phyloP scores from a whole-genome alignment of 495 filamentous ascomycete genomes.

The Penicillium nucicola region DNA sequence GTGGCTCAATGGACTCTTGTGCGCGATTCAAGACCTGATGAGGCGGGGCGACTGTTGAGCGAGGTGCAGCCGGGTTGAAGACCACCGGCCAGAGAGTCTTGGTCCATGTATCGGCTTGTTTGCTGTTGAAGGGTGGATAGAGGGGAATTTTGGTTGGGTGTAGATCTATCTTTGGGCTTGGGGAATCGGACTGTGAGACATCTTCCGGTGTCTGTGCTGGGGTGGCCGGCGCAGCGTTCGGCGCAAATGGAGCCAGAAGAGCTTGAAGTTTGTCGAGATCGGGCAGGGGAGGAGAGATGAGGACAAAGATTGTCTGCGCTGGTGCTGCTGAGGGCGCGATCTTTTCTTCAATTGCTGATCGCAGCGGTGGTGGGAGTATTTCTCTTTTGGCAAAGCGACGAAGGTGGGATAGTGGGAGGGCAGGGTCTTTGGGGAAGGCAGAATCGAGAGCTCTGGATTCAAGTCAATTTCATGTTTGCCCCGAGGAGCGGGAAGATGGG shows the following conservation, averaged over 20 bases:
- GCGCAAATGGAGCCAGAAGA: slow-evolving; percentile 36
- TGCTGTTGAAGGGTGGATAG: slow-evolving; percentile 66
- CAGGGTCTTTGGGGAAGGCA: slow-evolving; percentile 52
- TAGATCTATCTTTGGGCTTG: slow-evolving; percentile 34
- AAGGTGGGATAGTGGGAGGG: slow-evolving; percentile 69
- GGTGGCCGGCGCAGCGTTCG: slow-evolving; percentile 4
- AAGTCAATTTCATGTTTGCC: neutral
- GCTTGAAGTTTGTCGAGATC: slow-evolving; percentile 23
- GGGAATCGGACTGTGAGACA: neutral
- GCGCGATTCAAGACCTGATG: slow-evolving; percentile 57
- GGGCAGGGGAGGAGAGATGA: slow-evolving; percentile 37
- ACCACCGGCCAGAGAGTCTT: slow-evolving; percentile 80
- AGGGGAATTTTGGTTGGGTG: slow-evolving; percentile 63
- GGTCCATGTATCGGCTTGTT: slow-evolving; percentile 76
- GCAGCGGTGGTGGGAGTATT: slow-evolving; percentile 57
- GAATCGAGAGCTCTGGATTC: slow-evolving; percentile 37
- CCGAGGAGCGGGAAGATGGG: neutral
- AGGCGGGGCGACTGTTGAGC: slow-evolving; percentile 35
- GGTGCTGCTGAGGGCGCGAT: neutral
- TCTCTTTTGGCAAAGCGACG: slow-evolving; percentile 73
- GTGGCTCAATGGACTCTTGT: slow-evolving; percentile 54
- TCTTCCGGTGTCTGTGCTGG: slow-evolving; percentile 12
- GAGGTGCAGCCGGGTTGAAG: slow-evolving; percentile 73
- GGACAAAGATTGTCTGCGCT: slow-evolving; percentile 34
- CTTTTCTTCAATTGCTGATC: slow-evolving; percentile 21